Evolutionary conservation across 495 filamentous ascomycete species (phyloP).

Genomic region (Lentithecium fluviatile): DNA sequence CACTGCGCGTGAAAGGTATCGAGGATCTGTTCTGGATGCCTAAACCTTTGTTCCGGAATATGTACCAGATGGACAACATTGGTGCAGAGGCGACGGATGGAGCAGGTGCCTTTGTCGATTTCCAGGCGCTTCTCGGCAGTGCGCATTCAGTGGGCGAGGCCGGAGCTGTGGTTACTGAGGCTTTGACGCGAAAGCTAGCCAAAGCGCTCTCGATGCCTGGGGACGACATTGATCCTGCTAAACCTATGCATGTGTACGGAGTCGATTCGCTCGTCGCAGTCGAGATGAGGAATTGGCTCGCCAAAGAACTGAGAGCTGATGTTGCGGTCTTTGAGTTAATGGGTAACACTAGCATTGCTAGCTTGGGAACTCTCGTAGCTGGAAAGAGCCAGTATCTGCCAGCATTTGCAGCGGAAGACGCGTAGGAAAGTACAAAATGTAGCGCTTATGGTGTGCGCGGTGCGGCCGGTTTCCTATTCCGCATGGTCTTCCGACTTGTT

Average conservation of each 20-base stretch:
- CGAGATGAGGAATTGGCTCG: conserved; percentile 25
- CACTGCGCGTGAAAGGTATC: neutral
- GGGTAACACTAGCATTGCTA: no score
- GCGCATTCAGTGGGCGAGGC: neutral
- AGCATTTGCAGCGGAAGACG: no score
- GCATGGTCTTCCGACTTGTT: no score
- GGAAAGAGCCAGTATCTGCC: no score
- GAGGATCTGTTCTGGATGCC: neutral
- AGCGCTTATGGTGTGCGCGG: no score
- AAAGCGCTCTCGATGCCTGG: conserved; percentile 3
- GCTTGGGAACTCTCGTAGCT: no score
- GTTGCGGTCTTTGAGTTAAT: conserved; percentile 27
- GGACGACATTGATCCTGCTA: conserved; percentile 8
- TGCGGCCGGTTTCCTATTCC: no score
- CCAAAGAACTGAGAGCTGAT: conserved; percentile 8
- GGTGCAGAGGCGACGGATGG: neutral
- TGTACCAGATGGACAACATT: conserved; percentile 3
- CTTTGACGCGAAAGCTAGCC: neutral
- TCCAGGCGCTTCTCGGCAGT: neutral
- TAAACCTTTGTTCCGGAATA: neutral
- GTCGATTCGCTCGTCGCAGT: conserved; percentile 26
- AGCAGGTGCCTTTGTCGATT: neutral
- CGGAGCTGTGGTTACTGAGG: neutral
- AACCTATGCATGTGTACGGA: conserved; percentile 14
- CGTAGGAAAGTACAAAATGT: no score